Evolutionary conservation across 805 yeast genomes (phyloP), one percentile per base, ranked within the genome.

Genomic region (Zygotorulaspora florentina): DNA sequence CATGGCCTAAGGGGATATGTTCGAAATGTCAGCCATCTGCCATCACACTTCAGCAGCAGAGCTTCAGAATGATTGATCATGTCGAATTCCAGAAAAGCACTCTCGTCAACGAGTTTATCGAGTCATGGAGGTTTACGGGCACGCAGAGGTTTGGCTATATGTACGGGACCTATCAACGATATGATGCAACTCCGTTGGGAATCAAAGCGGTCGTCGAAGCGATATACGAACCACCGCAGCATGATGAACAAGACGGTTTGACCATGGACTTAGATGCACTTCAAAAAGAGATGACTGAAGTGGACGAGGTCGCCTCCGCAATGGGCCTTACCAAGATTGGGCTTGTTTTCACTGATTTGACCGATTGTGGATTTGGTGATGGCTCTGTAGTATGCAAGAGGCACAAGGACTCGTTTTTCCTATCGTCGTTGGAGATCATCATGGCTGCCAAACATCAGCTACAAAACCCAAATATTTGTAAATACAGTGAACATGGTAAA

Each of bases 11-110:
- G 42, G 96, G 97, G 0, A 89, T 93, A 54, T 91, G 99, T 61
- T 86, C 96, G 12, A 87, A 89, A 65, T 91, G 99, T 67, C 98
- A 91, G 66, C 98, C 99, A 0, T 82, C 96, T 1, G 93, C 96
- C 0, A 87, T 93, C 48, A 90, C 98, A 0, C 72, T 93, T 51
- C 95, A 85, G 65, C 89, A 82, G 65, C 99, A 93, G 64, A 71
- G 75, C 29, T 93, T 87, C 65, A 77, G 99, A 57, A 87, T 93
- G 96, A 96, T 95, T 25, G 99, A 93, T 64, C 98, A 93, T 68
- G 93, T 93, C 26, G 99, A 93, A 64, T 87, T 90, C 64, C 80
- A 87, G 18, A 80, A 79, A 47, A 79, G 89, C 42, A 71, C 73
- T 10, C 75, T 89, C 20, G 78, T 93, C 43, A 87, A 93, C 64